Evolutionary conservation across 352 stramenopile species (phyloP), one percentile per base, ranked within the genome.

Genomic region (Thraustochytrium striatum): DNA sequence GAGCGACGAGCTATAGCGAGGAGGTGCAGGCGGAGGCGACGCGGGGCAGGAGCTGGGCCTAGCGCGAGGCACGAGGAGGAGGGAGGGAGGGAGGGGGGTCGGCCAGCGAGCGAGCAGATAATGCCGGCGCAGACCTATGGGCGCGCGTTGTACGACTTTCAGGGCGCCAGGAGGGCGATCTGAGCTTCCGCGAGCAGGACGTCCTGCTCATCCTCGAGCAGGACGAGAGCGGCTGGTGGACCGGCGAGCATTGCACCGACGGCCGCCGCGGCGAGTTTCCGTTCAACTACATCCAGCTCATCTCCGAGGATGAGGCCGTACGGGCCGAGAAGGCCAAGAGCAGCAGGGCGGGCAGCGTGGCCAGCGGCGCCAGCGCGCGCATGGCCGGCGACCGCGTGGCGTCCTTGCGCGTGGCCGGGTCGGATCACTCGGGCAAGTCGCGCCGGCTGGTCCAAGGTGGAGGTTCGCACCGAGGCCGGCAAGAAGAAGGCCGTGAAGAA

Each of bases 281-380:
- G 16, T 80, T 58, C 58, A 80, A 80, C 47, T 80, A 80, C 3
- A 57, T 80, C 11, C 57, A 80, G 58, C 21, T 80, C 13, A 80
- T 80, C 47, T 79, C 57, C 58, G 55, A 69, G 25, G 70, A 80
- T 0, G 70, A 80, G 58, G 70, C 30, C 30, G 28, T 16, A 16
- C 19, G 28, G 57, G 36, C 57, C 57, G 57, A 68, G 16, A 52
- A 52, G 19, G 25, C 44, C 19, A 7, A 75, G 13, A 25, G 65
- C 44, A 41, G 41, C 50, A 61, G 65, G 65, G 65, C 65, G 8
- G 43, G 19, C 65, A 75, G 39, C 5, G 25, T 25, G 19, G 52
- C 65, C 0, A 30, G 30, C 11, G 47, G 47, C 47, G 47, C 16
- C 16, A 16, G 47, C 47, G 47, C 25, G 16, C 16, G 25, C 13